Percentiles rank a stretch among this genome's conserved stretches.
These are phyloP conservation scores for Sequoiadendron giganteum DNA, from an alignment of 75 land plant genomes.

Conservation along the genomic window DNA sequence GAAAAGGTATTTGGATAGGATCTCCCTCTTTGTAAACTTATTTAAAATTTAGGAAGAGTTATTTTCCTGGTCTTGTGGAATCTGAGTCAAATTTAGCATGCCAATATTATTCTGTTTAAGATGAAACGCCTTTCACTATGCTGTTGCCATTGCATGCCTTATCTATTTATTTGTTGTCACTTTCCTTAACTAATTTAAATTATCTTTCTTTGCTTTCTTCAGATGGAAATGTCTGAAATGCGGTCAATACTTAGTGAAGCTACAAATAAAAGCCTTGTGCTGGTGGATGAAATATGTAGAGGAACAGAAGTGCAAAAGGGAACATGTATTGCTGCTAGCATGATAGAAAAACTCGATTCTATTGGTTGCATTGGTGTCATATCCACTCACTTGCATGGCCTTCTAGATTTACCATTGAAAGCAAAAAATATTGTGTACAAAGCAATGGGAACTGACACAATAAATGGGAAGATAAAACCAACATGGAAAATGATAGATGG, in stretches of 20 bases:
- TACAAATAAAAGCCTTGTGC: slow-evolving; percentile 68
- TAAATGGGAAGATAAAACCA: slow-evolving; percentile 60
- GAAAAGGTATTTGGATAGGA: neutral
- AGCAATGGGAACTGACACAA: slow-evolving; percentile 74
- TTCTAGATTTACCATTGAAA: slow-evolving; percentile 68
- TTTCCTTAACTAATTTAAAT: neutral
- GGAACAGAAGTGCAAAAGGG: slow-evolving; percentile 98
- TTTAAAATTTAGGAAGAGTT: neutral
- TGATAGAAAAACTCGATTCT: slow-evolving; percentile 74
- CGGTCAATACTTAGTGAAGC: slow-evolving; percentile 58
- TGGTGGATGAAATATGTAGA: slow-evolving; percentile 90
- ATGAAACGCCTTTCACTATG: neutral
- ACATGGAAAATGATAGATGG: slow-evolving; percentile 93
- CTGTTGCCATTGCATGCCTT: neutral
- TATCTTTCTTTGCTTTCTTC: slow-evolving; percentile 7
- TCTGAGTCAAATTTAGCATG: neutral
- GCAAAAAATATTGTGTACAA: slow-evolving; percentile 50
- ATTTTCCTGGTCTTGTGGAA: neutral
- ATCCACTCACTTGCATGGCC: slow-evolving; percentile 93
- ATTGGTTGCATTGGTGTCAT: slow-evolving; percentile 88
- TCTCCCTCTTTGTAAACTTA: neutral
- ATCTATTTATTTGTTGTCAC: neutral
- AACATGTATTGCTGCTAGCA: slow-evolving; percentile 91
- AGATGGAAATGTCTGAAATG: slow-evolving; percentile 96
- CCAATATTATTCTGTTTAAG: neutral